Percentiles rank a stretch among this genome's conserved stretches.
Conservation (phyloP, 768 basidiomycete species). For the Lentinula lateritia region DNA sequence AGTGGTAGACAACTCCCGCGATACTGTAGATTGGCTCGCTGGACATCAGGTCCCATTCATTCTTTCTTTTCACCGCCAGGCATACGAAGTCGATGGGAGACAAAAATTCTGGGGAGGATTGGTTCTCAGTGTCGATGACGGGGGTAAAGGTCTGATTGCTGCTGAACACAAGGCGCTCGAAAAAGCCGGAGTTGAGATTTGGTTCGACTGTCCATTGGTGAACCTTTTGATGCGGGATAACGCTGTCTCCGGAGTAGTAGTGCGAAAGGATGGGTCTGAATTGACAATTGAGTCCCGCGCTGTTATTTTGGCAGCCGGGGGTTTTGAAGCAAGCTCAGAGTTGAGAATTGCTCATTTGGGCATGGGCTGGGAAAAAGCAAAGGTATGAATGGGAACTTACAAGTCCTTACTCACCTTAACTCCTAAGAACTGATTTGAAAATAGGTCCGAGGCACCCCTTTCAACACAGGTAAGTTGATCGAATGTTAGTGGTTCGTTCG, state of each 20-base stretch:
- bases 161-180: constrained; percentile 47
- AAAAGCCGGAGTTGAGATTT: constrained; percentile 45
- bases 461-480: constrained; percentile 37
- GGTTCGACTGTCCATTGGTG: constrained; percentile 50
- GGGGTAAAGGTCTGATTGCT: constrained; percentile 62
- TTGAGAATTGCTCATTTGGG: constrained; percentile 53
- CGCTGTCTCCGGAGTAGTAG: constrained; percentile 41
- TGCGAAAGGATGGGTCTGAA: constrained; percentile 30
- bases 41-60: constrained; percentile 44
- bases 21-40: constrained; percentile 53
- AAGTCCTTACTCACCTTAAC: neutral
- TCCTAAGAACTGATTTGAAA: neutral
- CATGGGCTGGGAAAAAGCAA: constrained; percentile 51
- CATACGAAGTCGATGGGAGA: constrained; percentile 56
- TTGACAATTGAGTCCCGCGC: constrained; percentile 33
- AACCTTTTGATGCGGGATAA: constrained; percentile 31
- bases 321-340: constrained; percentile 54
- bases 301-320: constrained; percentile 61
- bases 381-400: constrained; percentile 26
- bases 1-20: constrained; percentile 52
- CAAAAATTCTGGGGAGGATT: constrained; percentile 72
- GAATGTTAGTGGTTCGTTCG: neutral
- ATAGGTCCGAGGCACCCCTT: constrained; percentile 67
- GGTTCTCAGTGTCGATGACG: constrained; percentile 54
- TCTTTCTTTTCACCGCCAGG: constrained; percentile 61